These are phyloP conservation scores for Fusarium azukiicola DNA, from an alignment of 2,329 filamentous ascomycete genomes.

Conservation along the genomic window DNA sequence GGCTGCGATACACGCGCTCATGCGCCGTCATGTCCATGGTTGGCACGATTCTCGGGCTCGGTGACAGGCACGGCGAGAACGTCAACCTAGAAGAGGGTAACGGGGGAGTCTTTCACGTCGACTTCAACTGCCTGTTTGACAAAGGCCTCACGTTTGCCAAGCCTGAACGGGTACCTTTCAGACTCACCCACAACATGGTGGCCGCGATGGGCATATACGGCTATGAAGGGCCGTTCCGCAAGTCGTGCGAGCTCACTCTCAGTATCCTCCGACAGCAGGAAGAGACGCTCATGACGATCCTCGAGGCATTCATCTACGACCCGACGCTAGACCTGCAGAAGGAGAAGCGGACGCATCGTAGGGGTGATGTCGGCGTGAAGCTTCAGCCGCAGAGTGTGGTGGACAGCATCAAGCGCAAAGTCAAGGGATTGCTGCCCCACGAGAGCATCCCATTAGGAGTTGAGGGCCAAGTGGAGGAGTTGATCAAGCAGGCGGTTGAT, in stretches of 20 bases:
- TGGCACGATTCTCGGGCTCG: conserved; percentile 94
- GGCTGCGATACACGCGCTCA: conserved; percentile 94
- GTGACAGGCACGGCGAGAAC: conserved; percentile 98
- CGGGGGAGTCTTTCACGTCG: conserved; percentile 97
- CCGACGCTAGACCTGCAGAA: conserved; percentile 94
- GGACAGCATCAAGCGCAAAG: conserved; percentile 92
- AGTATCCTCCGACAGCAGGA: conserved; percentile 93
- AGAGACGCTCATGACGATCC: conserved; percentile 97
- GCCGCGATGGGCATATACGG: conserved; percentile 98
- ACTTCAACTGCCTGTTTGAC: conserved; percentile 99
- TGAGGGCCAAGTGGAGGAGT: conserved; percentile 97
- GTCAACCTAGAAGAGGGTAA: conserved; percentile 96
- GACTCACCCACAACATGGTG: conserved; percentile 98
- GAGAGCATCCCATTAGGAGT: conserved; percentile 97
- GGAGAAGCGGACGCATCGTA: conserved; percentile 74
- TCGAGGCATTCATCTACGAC: conserved; percentile 98
- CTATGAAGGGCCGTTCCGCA: conserved; percentile 95
- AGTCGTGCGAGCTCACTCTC: conserved; percentile 94
- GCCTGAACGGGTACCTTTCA: conserved; percentile 96
- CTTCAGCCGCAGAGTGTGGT: conserved; percentile 87
- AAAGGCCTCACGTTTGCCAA: conserved; percentile 98
- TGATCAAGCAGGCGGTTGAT: conserved; percentile 93
- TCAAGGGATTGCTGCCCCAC: conserved; percentile 89
- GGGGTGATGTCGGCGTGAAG: conserved; percentile 67
- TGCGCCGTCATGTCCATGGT: conserved; percentile 99